A percentile compares a stretch with the other conserved stretches of the same genome.
These are phyloP conservation scores for Dendryphion nanum DNA, from an alignment of 2,329 filamentous ascomycete species.

Conservation along the genomic window DNA sequence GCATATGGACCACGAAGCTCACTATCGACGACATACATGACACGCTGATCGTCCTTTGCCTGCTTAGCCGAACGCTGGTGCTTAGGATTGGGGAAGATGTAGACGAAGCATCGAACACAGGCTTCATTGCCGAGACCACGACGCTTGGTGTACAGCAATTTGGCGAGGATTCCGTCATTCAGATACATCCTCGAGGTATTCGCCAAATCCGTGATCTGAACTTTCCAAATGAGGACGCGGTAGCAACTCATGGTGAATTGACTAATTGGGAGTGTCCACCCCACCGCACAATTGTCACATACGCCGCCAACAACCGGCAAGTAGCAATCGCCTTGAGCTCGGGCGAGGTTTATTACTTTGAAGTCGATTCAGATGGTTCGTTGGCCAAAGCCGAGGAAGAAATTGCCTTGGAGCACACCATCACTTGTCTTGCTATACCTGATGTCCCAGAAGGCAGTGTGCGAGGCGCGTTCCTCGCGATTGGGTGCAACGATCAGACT, in stretches of 20 bases:
- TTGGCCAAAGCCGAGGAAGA: slow-evolving; percentile 92
- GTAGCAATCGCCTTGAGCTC: slow-evolving; percentile 92
- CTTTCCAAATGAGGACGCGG: slow-evolving; percentile 22
- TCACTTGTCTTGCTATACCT: slow-evolving; percentile 91
- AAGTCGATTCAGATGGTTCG: slow-evolving; percentile 89
- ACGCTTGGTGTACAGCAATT: slow-evolving; percentile 93
- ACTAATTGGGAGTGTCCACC: slow-evolving; percentile 94
- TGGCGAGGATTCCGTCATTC: slow-evolving; percentile 87
- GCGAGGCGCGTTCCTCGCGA: slow-evolving; percentile 88
- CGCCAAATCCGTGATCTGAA: slow-evolving; percentile 74
- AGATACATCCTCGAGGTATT: slow-evolving; percentile 96
- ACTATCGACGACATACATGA: slow-evolving; percentile 80
- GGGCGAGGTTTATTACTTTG: slow-evolving; percentile 96
- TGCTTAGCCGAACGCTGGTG: slow-evolving; percentile 85
- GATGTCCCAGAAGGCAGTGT: slow-evolving; percentile 87
- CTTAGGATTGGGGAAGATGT: slow-evolving; percentile 96
- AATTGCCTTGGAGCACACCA: slow-evolving; percentile 90
- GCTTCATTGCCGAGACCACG: slow-evolving; percentile 83
- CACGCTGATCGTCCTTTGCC: slow-evolving; percentile 92
- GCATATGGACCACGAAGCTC: slow-evolving; percentile 94
- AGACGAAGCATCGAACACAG: slow-evolving; percentile 90
- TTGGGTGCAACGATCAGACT: slow-evolving; percentile 95
- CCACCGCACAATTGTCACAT: slow-evolving; percentile 92
- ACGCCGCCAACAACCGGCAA: slow-evolving; percentile 88
- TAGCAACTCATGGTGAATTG: slow-evolving; percentile 55